Evolutionary conservation across 2,329 filamentous ascomycete species (phyloP), one percentile per base, ranked within the genome.

Genomic region (Fusarium luffae): DNA sequence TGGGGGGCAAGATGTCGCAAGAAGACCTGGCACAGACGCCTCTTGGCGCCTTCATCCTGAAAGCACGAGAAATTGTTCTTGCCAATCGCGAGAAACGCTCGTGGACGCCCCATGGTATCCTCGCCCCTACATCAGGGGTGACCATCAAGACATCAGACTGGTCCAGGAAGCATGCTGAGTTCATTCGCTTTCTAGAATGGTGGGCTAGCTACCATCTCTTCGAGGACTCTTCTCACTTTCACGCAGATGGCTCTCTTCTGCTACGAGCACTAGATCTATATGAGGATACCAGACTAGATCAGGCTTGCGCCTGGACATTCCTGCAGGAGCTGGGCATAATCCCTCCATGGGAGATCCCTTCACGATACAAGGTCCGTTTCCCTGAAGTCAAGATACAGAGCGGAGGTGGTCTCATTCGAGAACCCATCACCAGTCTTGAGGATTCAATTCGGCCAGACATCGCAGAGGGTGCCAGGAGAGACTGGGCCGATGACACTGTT

Each of bases 281-380:
- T 74, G 71, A 78, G 8, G 81, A 86, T 9, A 80, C 78, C 7
- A 41, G 59, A 12, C 70, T 82, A 19, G 78, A 85, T 49, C 77
- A 78, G 51, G 80, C 89, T 40, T 82, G 83, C 25, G 76, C 80
- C 16, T 90, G 88, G 84, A 85, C 88, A 2, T 93, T 94, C 68
- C 79, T 96, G 30, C 91, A 94, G 74, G 93, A 96, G 76, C 83
- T 94, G 42, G 92, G 92, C 13, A 88, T 89, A 55, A 85, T 93
- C 43, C 81, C 87, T 10, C 90, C 92, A 0, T 93, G 90, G 86
- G 91, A 94, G 72, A 87, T 93, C 49, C 85, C 85, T 5, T 82
- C 87, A 6, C 84, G 90, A 5, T 93, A 92, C 77, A 85, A 85
- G 32, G 78, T 86, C 48, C 82, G 86, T 19, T 82, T 90, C 25